Conservation (phyloP, 2,329 filamentous ascomycete species). For the Neofusicoccum sp. region DNA sequence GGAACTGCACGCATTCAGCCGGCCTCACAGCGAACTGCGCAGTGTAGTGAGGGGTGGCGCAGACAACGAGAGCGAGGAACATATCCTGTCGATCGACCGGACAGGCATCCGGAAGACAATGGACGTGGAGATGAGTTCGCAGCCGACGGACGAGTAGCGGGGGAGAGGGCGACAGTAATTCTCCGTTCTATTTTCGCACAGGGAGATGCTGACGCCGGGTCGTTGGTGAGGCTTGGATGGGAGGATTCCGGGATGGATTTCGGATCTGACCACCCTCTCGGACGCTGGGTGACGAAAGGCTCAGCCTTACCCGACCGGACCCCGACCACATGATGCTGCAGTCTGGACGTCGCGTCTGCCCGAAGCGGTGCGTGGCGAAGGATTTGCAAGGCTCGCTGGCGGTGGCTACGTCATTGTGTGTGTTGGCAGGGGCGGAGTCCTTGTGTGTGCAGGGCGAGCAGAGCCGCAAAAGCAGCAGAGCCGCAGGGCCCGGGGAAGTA, state of each 20-base stretch:
- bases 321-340: not conserved
- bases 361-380: not conserved
- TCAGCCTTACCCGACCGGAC: not conserved
- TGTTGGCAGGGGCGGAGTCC: not conserved
- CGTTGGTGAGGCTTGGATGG: not conserved
- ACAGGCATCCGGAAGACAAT: conserved; percentile 2
- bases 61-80: conserved; percentile 21
- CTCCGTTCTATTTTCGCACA: not conserved
- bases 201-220: not conserved
- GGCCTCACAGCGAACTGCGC: not conserved
- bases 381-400: not conserved
- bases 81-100: conserved; percentile 15
- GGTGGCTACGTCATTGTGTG: not conserved
- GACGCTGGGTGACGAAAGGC: not conserved
- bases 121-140: not conserved
- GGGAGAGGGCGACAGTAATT: not conserved
- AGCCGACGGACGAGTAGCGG: not conserved
- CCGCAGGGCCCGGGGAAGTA: not conserved
- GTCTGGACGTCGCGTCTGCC: not conserved
- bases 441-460: not conserved
- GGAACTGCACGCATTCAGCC: conserved; percentile 18
- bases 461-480: not conserved
- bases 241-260: not conserved
- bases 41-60: not conserved
- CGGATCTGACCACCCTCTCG: conserved; percentile 6